A percentile compares a stretch with the other conserved stretches of the same genome.
These are phyloP conservation scores for Phyllosticta citrichinensis DNA, from an alignment of 2,329 filamentous ascomycete genomes.

Conservation along the genomic window DNA sequence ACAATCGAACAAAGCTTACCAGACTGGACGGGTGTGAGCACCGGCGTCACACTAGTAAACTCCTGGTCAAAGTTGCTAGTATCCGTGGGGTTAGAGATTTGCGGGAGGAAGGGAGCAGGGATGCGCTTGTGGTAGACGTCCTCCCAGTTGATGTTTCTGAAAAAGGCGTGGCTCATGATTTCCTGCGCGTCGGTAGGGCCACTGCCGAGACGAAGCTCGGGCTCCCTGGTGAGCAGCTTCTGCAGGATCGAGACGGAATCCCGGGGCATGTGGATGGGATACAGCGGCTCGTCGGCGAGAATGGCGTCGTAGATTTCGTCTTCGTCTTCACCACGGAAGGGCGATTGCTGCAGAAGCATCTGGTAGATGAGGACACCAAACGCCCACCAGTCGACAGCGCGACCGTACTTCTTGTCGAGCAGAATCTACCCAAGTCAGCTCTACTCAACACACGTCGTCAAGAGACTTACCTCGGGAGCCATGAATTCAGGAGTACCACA, in stretches of 20 bases:
- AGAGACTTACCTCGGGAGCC: constrained; percentile 72
- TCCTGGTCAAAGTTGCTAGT: constrained; percentile 99
- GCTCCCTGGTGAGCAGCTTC: constrained; percentile 91
- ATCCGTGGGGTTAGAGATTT: constrained; percentile 85
- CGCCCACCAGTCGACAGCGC: constrained; percentile 98
- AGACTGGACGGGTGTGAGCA: constrained; percentile 92
- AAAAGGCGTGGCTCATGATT: constrained; percentile 98
- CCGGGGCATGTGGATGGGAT: constrained; percentile 96
- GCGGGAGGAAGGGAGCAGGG: constrained; percentile 77
- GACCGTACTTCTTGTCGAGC: constrained; percentile 94
- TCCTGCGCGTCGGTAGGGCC: constrained; percentile 96
- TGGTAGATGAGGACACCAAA: constrained; percentile 99
- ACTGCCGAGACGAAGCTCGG: constrained; percentile 82
- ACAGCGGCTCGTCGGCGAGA: constrained; percentile 90
- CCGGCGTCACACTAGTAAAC: constrained; percentile 96
- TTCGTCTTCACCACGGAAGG: constrained; percentile 96
- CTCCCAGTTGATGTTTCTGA: constrained; percentile 96
- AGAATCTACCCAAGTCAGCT: constrained; percentile 54
- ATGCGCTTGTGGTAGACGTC: constrained; percentile 96
- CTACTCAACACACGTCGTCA: neutral
- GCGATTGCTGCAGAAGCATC: constrained; percentile 97
- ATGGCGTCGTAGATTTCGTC: constrained; percentile 99
- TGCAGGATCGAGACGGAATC: constrained; percentile 97
- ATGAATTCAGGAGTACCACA: constrained; percentile 99
- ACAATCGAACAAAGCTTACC: constrained; percentile 49